These are phyloP conservation scores for Chenopodium berlandieri DNA, from an alignment of 148 eudicot genomes.

Conservation along the genomic window DNA sequence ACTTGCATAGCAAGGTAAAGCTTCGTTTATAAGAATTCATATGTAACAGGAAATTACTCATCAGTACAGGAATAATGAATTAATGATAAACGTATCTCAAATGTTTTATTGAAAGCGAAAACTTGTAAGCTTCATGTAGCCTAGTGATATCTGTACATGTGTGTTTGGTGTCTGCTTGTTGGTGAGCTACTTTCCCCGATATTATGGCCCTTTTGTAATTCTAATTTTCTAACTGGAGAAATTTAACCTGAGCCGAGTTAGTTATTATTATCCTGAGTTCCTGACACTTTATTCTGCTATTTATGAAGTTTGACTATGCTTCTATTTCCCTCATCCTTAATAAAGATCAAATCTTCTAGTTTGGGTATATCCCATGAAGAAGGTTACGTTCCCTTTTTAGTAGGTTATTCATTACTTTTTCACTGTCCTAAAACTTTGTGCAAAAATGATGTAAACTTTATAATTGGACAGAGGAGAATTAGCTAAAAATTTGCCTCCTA, in stretches of 20 bases:
- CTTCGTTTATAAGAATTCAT: not conserved
- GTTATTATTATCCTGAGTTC: not conserved
- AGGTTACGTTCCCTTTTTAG: not conserved
- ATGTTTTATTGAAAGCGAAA: not conserved
- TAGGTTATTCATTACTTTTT: too few species aligned
- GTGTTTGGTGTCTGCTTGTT: not conserved
- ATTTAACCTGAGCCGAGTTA: too few species aligned
- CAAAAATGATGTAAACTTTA: not conserved
- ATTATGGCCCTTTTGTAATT: too few species aligned
- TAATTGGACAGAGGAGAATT: too few species aligned
- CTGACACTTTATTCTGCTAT: not conserved
- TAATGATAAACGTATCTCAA: not conserved
- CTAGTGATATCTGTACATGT: not conserved
- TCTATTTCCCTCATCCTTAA: not conserved
- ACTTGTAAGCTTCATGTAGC: not conserved
- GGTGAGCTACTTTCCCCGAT: too few species aligned
- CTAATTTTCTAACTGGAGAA: too few species aligned
- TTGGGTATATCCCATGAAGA: not conserved
- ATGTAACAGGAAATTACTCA: not conserved
- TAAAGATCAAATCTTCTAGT: not conserved
- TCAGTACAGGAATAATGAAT: not conserved
- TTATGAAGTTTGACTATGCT: too few species aligned
- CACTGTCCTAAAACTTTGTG: not conserved
- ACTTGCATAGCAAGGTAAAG: conserved; percentile 74
- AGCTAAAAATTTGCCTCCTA: not conserved